phyloP scores from a whole-genome alignment of 1,284 basidiomycete genomes.

The Tilletia horrida region DNA sequence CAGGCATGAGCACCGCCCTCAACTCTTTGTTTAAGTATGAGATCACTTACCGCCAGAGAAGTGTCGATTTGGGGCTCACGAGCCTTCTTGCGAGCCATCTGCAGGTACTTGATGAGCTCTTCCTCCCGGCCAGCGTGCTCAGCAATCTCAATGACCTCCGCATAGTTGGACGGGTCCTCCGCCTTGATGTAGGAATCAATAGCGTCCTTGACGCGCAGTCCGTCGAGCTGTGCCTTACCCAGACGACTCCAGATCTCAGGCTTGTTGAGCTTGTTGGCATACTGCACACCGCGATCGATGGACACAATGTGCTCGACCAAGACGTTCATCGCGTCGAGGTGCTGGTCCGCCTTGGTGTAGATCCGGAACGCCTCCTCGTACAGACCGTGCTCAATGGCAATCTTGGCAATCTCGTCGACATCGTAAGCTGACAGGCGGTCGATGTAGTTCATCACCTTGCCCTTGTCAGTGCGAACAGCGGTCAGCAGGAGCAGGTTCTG shows the following conservation, averaged over 20 bases:
- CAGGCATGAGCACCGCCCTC: not conserved
- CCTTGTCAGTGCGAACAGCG: constrained; percentile 95
- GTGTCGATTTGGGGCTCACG: constrained; percentile 98
- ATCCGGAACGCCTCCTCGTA: constrained; percentile 84
- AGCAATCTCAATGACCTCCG: constrained; percentile 94
- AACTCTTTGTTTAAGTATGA: constrained; percentile 61
- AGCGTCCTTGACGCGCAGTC: constrained; percentile 94
- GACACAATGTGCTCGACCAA: constrained; percentile 97
- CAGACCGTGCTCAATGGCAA: constrained; percentile 91
- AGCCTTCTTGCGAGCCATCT: constrained; percentile 98
- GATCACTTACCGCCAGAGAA: constrained; percentile 52
- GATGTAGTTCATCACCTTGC: constrained; percentile 97
- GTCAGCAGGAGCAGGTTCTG: constrained; percentile 86
- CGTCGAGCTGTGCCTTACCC: constrained; percentile 98
- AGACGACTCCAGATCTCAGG: constrained; percentile 96
- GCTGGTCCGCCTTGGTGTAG: constrained; percentile 51
- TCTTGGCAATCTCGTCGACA: constrained; percentile 88
- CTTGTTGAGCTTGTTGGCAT: constrained; percentile 92
- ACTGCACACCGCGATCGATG: constrained; percentile 92
- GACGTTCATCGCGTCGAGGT: constrained; percentile 81
- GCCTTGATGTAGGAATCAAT: constrained; percentile 99
- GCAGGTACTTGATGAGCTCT: constrained; percentile 92
- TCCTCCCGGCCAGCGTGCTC: constrained; percentile 96
- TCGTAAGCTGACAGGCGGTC: constrained; percentile 96
- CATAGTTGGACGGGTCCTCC: constrained; percentile 90